These are phyloP conservation scores for Exophiala mesophila DNA, from an alignment of 2,329 filamentous ascomycete species.

Conservation along the genomic window DNA sequence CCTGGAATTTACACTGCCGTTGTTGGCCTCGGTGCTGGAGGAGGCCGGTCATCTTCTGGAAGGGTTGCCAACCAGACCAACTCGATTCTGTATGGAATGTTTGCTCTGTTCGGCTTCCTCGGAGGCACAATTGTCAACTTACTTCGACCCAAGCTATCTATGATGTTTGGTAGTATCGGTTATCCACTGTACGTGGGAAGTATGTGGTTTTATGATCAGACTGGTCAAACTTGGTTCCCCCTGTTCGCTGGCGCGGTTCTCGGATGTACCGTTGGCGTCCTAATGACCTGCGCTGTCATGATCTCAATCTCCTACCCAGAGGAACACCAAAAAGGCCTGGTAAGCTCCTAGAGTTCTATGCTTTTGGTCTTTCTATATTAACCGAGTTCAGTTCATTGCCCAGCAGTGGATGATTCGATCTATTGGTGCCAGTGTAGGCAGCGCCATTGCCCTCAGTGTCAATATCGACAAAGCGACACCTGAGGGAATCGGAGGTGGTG, in stretches of 20 bases:
- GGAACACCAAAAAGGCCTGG: conserved; percentile 19
- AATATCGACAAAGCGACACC: conserved; percentile 19
- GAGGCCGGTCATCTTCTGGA: conserved; percentile 21
- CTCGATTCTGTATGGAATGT: conserved; percentile 20
- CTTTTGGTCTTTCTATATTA: too few species aligned
- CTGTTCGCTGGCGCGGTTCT: conserved; percentile 15
- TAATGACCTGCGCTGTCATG: conserved; percentile 20
- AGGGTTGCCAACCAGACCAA: conserved; percentile 21
- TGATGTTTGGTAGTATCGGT: conserved; percentile 20
- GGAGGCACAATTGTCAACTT: conserved; percentile 12
- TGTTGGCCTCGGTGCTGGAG: conserved; percentile 25
- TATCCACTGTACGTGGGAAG: conserved; percentile 25
- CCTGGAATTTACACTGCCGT: conserved; percentile 26
- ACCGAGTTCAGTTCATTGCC: conserved; percentile 18
- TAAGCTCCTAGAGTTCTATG: too few species aligned
- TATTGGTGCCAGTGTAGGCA: conserved; percentile 17
- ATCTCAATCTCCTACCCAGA: conserved; percentile 21
- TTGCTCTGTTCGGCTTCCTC: not conserved
- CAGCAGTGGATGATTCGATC: conserved; percentile 21
- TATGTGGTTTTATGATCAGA: conserved; percentile 25
- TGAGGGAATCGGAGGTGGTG: conserved; percentile 19
- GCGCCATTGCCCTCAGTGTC: conserved; percentile 21
- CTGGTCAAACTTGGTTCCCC: conserved; percentile 22
- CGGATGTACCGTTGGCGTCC: conserved; percentile 16
- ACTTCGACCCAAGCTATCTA: conserved; percentile 10